Conservation (phyloP, 108 stramenopile genomes). For the Pseudonitzschia multiseries region DNA sequence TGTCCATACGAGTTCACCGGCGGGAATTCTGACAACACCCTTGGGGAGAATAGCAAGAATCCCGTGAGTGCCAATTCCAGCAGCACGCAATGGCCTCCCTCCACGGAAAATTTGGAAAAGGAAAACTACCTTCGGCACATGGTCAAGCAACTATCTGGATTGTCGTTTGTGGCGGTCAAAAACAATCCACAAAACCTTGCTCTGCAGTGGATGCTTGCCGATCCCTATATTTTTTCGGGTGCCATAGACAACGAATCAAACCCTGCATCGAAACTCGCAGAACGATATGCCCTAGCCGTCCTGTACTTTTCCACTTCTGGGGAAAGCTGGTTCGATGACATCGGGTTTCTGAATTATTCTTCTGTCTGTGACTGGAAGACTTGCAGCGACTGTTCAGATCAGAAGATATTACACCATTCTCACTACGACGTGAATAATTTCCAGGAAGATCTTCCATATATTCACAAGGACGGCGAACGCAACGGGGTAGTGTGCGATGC, state of each 20-base stretch:
- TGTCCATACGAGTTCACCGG: too few relatives aligned
- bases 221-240: background rate
- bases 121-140: background rate
- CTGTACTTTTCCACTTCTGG: background rate
- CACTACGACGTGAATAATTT: too few relatives aligned
- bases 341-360: background rate
- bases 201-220: background rate
- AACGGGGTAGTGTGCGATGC: background rate
- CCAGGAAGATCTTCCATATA: background rate
- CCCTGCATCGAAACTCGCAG: background rate
- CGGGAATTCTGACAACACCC: too few relatives aligned
- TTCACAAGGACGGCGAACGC: background rate
- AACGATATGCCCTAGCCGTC: background rate
- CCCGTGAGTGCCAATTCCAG: too few relatives aligned
- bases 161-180: background rate
- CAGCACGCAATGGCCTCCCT: background rate
- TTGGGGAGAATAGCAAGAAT: too few relatives aligned
- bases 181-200: background rate
- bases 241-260: background rate
- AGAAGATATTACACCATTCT: too few relatives aligned
- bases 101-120: background rate
- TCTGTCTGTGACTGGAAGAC: background rate
- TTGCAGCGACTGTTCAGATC: background rate
- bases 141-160: background rate
- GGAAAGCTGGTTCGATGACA: background rate